Conservation (phyloP, 768 basidiomycete genomes). For the Roridomyces roridus region DNA sequence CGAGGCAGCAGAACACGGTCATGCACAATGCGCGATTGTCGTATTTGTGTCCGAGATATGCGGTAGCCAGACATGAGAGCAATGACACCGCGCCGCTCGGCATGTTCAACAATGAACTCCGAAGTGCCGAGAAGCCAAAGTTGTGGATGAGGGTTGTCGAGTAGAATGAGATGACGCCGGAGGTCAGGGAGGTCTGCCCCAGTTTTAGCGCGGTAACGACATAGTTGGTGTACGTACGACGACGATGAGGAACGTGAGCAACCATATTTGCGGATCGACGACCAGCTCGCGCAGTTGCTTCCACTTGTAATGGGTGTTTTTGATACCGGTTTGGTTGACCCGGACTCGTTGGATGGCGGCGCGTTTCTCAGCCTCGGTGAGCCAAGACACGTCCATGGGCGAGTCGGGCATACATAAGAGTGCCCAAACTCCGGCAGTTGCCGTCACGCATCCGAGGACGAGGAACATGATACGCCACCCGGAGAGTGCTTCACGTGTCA, state of each 20-base stretch:
- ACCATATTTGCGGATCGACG: conserved; percentile 22
- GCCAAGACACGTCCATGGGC: conserved; percentile 23
- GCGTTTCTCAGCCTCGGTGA: conserved; percentile 23
- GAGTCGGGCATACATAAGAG: conserved; percentile 21
- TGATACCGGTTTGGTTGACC: conserved; percentile 29
- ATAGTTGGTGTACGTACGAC: not conserved
- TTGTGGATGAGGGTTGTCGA: conserved; percentile 24
- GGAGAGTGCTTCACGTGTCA: conserved; percentile 17
- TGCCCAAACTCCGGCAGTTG: conserved; percentile 13
- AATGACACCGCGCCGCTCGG: conserved; percentile 22
- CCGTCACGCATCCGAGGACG: conserved; percentile 18
- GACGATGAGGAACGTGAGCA: conserved; percentile 10
- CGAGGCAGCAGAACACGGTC: conserved; percentile 14
- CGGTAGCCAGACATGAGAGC: conserved; percentile 18
- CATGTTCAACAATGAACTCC: conserved; percentile 22
- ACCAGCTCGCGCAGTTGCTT: conserved; percentile 18
- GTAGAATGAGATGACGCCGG: conserved; percentile 23
- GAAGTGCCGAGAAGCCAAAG: conserved; percentile 20
- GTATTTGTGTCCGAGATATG: conserved; percentile 19
- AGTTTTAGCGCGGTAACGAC: not conserved
- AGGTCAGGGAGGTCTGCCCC: conserved; percentile 18
- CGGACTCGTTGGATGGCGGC: conserved; percentile 22
- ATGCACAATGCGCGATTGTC: conserved; percentile 17
- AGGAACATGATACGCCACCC: conserved; percentile 28
- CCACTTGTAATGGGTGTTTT: conserved; percentile 30